These are phyloP conservation scores for Trichosporon inkin DNA, from an alignment of 1,284 basidiomycete species.

Conservation along the genomic window DNA sequence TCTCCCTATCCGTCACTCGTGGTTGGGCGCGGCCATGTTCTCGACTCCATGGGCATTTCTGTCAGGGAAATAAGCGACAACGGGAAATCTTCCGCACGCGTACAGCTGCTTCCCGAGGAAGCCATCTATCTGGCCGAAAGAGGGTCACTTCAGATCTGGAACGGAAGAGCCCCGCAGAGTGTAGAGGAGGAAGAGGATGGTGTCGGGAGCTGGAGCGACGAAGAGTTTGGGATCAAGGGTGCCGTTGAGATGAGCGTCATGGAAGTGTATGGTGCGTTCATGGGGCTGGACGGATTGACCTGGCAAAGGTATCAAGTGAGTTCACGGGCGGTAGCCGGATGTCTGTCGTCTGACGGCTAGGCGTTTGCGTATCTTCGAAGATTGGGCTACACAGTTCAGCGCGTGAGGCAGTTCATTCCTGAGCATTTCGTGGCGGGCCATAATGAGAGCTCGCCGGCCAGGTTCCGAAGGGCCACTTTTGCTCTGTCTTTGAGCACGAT, in stretches of 20 bases:
- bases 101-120: slow-evolving; percentile 90
- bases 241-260: slow-evolving; percentile 92
- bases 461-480: neutral
- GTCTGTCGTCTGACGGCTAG: slow-evolving; percentile 50
- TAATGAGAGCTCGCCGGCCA: neutral
- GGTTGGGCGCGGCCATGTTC: slow-evolving; percentile 68
- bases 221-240: slow-evolving; percentile 66
- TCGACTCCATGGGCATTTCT: slow-evolving; percentile 67
- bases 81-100: slow-evolving; percentile 51
- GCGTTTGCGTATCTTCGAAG: slow-evolving; percentile 88
- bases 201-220: slow-evolving; percentile 41
- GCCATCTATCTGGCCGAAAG: slow-evolving; percentile 86
- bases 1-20: slow-evolving; percentile 58
- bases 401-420: slow-evolving; percentile 51
- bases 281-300: slow-evolving; percentile 70
- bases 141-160: slow-evolving; percentile 79
- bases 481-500: neutral
- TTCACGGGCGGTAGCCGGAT: neutral
- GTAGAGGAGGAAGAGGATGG: slow-evolving; percentile 22
- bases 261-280: slow-evolving; percentile 79
- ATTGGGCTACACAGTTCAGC: slow-evolving; percentile 81
- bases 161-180: slow-evolving; percentile 38
- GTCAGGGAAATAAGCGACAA: slow-evolving; percentile 57
- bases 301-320: slow-evolving; percentile 80
- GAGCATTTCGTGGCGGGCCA: slow-evolving; percentile 25